Conservation (phyloP, 345 rosid species). For the Raphanus raphanistrum region DNA sequence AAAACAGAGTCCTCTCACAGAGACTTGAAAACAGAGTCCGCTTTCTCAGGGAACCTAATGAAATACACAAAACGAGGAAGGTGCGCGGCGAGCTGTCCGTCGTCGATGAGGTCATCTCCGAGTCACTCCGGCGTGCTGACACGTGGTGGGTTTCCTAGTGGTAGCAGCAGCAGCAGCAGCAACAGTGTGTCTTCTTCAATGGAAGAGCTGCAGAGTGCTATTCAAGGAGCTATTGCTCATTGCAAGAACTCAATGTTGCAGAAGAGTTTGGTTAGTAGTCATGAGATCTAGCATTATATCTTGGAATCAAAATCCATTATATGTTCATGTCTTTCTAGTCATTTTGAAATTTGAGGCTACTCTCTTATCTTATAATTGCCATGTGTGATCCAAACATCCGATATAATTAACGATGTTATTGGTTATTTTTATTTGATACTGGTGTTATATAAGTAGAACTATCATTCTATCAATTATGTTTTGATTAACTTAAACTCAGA, state of each 20-base stretch:
- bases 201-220: conserved; percentile 92
- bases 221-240: conserved; percentile 90
- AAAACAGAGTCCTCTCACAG: conserved; percentile 19
- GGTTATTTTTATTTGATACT: background rate
- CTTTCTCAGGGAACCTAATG: conserved; percentile 83
- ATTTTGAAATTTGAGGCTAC: background rate
- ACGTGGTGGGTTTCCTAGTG: conserved; percentile 41
- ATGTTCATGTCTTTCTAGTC: conserved; percentile 1
- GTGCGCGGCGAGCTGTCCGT: conserved; percentile 76
- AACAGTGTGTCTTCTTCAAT: conserved; percentile 53
- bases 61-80: conserved; percentile 65
- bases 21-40: conserved; percentile 7
- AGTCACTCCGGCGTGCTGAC: conserved; percentile 81
- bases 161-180: background rate
- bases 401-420: conserved; percentile 21
- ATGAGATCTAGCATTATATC: conserved; percentile 29
- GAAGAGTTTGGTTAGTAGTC: conserved; percentile 51
- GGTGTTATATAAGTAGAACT: background rate
- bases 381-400: conserved; percentile 21
- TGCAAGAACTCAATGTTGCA: conserved; percentile 81
- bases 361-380: conserved; percentile 19
- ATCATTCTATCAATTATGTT: background rate
- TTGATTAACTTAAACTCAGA: conserved; percentile 25
- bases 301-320: background rate
- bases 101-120: conserved; percentile 92